A percentile compares a stretch with the other conserved stretches of the same genome.
phyloP scores from a whole-genome alignment of 306 rosid genomes.

The Trichosanthes cucumerina region DNA sequence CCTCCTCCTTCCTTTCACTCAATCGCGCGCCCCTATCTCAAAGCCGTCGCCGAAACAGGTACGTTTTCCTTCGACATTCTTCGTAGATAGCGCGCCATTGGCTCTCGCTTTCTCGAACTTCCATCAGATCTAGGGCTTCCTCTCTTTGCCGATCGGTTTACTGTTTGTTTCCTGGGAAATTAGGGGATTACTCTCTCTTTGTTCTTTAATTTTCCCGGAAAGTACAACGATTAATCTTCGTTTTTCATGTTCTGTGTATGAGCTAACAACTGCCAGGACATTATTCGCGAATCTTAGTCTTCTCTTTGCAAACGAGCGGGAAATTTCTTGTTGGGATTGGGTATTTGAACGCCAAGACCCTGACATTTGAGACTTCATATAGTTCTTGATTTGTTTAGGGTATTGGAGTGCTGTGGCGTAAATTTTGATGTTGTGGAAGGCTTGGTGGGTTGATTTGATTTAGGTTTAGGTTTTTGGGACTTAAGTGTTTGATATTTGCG shows the following conservation, averaged over 20 bases:
- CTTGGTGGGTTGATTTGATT: constrained; percentile 13
- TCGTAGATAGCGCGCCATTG: neutral
- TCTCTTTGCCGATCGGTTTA: neutral
- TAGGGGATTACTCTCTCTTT: neutral
- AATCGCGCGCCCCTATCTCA: constrained; percentile 9
- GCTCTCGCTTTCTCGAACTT: neutral
- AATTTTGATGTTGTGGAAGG: neutral
- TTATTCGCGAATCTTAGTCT: neutral
- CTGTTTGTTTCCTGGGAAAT: neutral
- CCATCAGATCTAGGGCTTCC: neutral
- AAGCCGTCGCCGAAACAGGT: constrained; percentile 11
- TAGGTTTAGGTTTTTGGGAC: constrained; percentile 10
- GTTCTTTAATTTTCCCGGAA: neutral
- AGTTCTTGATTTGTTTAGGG: neutral
- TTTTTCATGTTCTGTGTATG: neutral
- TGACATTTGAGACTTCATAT: neutral
- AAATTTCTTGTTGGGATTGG: neutral
- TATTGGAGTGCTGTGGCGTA: neutral
- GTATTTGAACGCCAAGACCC: neutral
- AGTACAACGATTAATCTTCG: neutral
- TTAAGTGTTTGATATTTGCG: neutral
- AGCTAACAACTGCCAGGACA: neutral
- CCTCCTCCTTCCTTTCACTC: neutral
- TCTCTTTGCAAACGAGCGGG: neutral
- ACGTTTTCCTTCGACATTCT: neutral